Evolutionary conservation across 495 filamentous ascomycete species (phyloP), one percentile per base, ranked within the genome.

Genomic region (Xylaria sp.): DNA sequence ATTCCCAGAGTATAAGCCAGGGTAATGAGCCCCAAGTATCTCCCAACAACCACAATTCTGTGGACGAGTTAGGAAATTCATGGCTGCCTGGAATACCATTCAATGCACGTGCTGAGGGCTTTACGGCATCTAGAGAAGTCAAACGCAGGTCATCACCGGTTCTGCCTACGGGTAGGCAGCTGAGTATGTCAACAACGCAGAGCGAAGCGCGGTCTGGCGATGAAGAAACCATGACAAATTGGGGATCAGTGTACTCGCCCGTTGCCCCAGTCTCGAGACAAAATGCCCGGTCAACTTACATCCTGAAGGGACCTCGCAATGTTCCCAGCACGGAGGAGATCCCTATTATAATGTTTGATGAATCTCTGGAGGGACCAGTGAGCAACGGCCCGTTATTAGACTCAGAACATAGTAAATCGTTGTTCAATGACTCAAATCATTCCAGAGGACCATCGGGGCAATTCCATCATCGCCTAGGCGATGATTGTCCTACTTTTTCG

Each of bases 381-480:
- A 35, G 21, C 21, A 64, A 68, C 8, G 48, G 64, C 19, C 29
- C 61, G 4, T 44, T 52, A 15, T 55, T n/a, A 29, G 55, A 70
- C 50, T 43, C 24, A 17, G 58, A 67, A 43, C 52, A 61, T 31
- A 61, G 68, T 19, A 58, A 71, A 24, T 61, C 53, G 7, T 11
- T 48, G 21, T 31, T 40, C 17, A 19, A 24, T 61, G 26, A 40
- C 64, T n/a, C 68, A 44, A 15, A 57, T 19, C 5, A 46, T 35
- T 17, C 59, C 24, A 53, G 21, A 67, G 6, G 11, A 9, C 24
- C 48, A 5, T 37, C 33, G 40, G 67, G 69, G 62, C 73, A 70
- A n/a, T 88, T 84, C 80, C 86, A 88, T 74, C 78, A 79, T 21
- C 84, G 86, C 2, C 75, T 87, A 31, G 86, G 86, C 26, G 86